Conservation (phyloP, 2,329 filamentous ascomycete species). For the Fusarium torreyae region DNA sequence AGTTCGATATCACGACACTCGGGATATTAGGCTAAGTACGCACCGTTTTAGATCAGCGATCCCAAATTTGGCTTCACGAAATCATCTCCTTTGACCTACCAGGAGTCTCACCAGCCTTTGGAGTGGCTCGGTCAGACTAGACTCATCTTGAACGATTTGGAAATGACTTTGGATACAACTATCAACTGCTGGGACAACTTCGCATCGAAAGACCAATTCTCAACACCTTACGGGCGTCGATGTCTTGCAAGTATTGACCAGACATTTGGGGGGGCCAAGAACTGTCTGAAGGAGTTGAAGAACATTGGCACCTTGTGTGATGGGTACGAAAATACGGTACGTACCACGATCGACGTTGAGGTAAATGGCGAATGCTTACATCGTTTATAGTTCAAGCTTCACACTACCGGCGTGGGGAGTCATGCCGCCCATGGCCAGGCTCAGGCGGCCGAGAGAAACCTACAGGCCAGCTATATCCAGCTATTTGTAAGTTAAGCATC, state of each 20-base stretch:
- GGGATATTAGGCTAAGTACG: too few species aligned
- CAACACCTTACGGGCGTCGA: neutral
- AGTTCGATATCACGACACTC: too few species aligned
- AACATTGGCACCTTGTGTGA: constrained; percentile 1
- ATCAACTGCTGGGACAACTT: constrained; percentile 17
- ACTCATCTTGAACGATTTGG: neutral
- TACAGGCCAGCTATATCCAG: neutral
- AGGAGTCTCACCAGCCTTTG: too few species aligned
- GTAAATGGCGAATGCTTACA: neutral
- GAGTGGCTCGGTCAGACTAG: too few species aligned
- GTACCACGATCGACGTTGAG: rapidly evolving
- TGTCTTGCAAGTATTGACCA: neutral
- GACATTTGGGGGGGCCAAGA: neutral
- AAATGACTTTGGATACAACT: neutral
- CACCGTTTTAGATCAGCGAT: too few species aligned
- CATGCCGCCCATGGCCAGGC: neutral
- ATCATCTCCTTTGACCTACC: too few species aligned
- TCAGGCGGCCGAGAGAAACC: neutral
- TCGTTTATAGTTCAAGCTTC: neutral
- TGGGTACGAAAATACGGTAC: neutral
- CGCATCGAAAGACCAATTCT: neutral
- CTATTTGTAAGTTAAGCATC: neutral
- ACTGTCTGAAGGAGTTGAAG: neutral
- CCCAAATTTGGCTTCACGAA: too few species aligned
- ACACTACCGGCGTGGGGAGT: neutral